These are phyloP conservation scores for Fusarium veterinarium DNA, from an alignment of 2,329 filamentous ascomycete genomes.

Conservation along the genomic window DNA sequence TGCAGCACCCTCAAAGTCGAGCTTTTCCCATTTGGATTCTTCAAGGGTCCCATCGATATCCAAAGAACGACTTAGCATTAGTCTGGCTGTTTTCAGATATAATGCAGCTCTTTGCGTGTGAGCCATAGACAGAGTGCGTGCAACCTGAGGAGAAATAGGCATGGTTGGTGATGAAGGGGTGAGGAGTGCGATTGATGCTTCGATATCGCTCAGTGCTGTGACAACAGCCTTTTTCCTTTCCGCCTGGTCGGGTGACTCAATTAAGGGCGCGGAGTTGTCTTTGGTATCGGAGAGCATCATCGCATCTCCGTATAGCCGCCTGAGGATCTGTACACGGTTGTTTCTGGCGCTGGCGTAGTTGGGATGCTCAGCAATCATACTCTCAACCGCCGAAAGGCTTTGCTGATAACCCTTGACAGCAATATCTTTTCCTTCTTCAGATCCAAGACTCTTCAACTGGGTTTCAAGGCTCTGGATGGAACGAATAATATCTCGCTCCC, in stretches of 20 bases:
- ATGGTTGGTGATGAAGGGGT: conserved; percentile 63
- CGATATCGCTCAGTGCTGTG: conserved; percentile 64
- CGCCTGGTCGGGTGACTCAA: conserved; percentile 50
- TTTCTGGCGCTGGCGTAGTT: conserved; percentile 78
- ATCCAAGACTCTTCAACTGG: conserved; percentile 58
- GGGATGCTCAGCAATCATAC: conserved; percentile 68
- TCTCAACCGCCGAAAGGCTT: conserved; percentile 62
- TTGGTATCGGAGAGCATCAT: conserved; percentile 60
- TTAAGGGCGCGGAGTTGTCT: conserved; percentile 55
- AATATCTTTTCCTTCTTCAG: conserved; percentile 50
- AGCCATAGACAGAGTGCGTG: conserved; percentile 74
- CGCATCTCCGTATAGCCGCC: conserved; percentile 71
- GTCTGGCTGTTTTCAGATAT: conserved; percentile 69
- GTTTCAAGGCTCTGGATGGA: conserved; percentile 67
- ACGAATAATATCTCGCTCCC: conserved; percentile 65
- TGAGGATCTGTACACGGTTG: conserved; percentile 76
- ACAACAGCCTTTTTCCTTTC: conserved; percentile 55
- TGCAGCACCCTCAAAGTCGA: conserved; percentile 71
- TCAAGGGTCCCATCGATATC: conserved; percentile 54
- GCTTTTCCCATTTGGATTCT: conserved; percentile 62
- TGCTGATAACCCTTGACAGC: conserved; percentile 59
- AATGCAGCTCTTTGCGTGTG: conserved; percentile 78
- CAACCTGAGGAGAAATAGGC: conserved; percentile 71
- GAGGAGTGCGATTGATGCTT: conserved; percentile 67
- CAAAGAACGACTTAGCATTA: conserved; percentile 52